Evolutionary conservation across 169 alveolate species (phyloP).

Genomic region (Cryptosporidium tyzzeri): DNA sequence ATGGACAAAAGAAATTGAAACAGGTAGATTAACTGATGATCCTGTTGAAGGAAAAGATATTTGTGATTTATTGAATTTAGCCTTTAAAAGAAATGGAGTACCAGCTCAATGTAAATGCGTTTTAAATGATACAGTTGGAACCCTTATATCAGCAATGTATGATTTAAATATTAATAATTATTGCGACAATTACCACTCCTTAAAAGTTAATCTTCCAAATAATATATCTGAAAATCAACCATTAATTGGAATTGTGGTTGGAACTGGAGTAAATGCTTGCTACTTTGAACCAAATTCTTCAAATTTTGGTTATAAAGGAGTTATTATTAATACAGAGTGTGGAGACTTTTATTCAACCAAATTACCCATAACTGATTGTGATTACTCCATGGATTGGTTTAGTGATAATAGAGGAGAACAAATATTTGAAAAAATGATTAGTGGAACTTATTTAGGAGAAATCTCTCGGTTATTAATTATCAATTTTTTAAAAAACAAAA

Average conservation of each 20-base stretch:
- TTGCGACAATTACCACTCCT: neutral
- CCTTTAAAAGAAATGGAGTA: constrained; percentile 83
- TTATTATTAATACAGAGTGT: constrained; percentile 87
- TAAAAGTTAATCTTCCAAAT: neutral
- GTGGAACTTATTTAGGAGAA: constrained; percentile 92
- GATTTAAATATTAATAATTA: constrained; percentile 9
- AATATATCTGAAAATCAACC: neutral
- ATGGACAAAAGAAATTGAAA: constrained; percentile 93
- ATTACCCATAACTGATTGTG: constrained; percentile 88
- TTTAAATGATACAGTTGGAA: constrained; percentile 91
- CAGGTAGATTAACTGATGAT: constrained; percentile 89
- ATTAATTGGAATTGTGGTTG: constrained; percentile 87
- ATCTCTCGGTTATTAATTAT: constrained; percentile 85
- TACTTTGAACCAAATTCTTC: constrained; percentile 88
- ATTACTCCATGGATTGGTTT: constrained; percentile 84
- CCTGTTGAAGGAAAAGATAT: constrained; percentile 93
- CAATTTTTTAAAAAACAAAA: constrained; percentile 81
- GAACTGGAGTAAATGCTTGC: constrained; percentile 91
- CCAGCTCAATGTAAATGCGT: constrained; percentile 86
- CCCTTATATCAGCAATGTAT: constrained; percentile 84
- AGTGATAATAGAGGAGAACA: constrained; percentile 89
- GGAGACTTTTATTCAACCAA: constrained; percentile 88
- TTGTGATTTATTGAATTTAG: constrained; percentile 85
- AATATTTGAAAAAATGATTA: constrained; percentile 86
- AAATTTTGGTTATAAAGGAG: constrained; percentile 86